Percentiles rank a stretch among this genome's conserved stretches.
Conservation (phyloP, 2,329 filamentous ascomycete species). For the Claviceps pazoutovae region DNA sequence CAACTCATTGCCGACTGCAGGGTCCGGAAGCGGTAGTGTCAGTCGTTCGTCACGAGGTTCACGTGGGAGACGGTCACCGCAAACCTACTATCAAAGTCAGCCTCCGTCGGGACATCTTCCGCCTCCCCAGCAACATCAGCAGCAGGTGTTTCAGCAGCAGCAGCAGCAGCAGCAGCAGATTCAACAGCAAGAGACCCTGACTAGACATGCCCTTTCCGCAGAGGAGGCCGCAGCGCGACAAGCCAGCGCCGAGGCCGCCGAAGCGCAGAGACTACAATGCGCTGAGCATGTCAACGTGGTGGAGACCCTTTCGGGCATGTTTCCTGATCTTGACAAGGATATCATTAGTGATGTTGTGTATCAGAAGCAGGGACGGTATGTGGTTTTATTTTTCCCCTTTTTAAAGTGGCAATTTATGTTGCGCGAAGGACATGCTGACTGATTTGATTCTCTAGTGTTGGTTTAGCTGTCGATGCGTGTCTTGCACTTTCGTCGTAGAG, state of each 20-base stretch:
- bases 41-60: conserved; percentile 23
- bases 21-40: conserved; percentile 16
- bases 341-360: conserved; percentile 94
- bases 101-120: conserved; percentile 9
- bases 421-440: neutral
- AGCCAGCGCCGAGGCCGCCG: conserved; percentile 77
- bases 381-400: conserved; percentile 11
- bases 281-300: conserved; percentile 85
- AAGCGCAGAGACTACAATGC: conserved; percentile 68
- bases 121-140: conserved; percentile 12
- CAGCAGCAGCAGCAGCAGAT: neutral
- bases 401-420: no score
- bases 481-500: conserved; percentile 47
- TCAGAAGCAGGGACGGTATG: conserved; percentile 85
- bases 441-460: conserved; percentile 42
- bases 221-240: conserved; percentile 84
- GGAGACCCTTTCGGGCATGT: conserved; percentile 91
- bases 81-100: conserved; percentile 13
- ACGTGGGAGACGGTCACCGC: conserved; percentile 14
- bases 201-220: conserved; percentile 43
- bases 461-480: conserved; percentile 74
- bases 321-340: conserved; percentile 84
- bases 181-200: conserved; percentile 6
- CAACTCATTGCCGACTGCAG: conserved; percentile 24
- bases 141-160: conserved; percentile 5